phyloP scores from a whole-genome alignment of 805 yeast species.

The Danielozyma ontarioensis region DNA sequence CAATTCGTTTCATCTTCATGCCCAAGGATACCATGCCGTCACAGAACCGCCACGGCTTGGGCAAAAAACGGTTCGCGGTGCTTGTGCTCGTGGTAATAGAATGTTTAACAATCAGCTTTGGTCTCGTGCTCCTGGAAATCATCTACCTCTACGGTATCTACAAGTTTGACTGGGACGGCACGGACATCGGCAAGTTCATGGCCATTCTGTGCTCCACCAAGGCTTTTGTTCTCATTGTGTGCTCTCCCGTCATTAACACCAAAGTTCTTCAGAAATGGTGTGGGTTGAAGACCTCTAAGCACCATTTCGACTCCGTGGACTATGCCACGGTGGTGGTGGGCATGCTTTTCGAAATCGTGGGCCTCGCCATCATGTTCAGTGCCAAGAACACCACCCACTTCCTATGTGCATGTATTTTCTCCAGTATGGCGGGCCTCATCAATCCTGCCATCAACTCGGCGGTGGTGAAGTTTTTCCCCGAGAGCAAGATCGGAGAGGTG shows the following conservation, averaged over 20 bases:
- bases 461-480: slow-evolving; percentile 56
- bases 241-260: slow-evolving; percentile 47
- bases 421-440: slow-evolving; percentile 35
- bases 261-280: slow-evolving; percentile 25
- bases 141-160: slow-evolving; percentile 50
- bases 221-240: slow-evolving; percentile 43
- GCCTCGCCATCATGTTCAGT: slow-evolving; percentile 28
- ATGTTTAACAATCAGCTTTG: slow-evolving; percentile 27
- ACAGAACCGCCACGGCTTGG: slow-evolving; percentile 11
- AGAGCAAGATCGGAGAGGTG: slow-evolving; percentile 59
- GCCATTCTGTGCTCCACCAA: slow-evolving; percentile 47
- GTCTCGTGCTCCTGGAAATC: slow-evolving; percentile 37
- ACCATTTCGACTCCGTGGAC: slow-evolving; percentile 52
- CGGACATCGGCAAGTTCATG: slow-evolving; percentile 50
- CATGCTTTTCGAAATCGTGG: slow-evolving; percentile 33
- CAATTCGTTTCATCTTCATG: slow-evolving; percentile 52
- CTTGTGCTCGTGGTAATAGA: slow-evolving; percentile 48
- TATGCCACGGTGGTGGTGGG: slow-evolving; percentile 31
- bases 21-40: slow-evolving; percentile 32
- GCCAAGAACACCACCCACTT: slow-evolving; percentile 25
- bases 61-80: slow-evolving; percentile 30
- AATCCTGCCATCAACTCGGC: slow-evolving; percentile 55
- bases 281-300: slow-evolving; percentile 26
- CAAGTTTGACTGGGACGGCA: slow-evolving; percentile 49
- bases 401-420: slow-evolving; percentile 28